Conservation (phyloP, 1,139 yeast species). For the Pichia sp. region DNA sequence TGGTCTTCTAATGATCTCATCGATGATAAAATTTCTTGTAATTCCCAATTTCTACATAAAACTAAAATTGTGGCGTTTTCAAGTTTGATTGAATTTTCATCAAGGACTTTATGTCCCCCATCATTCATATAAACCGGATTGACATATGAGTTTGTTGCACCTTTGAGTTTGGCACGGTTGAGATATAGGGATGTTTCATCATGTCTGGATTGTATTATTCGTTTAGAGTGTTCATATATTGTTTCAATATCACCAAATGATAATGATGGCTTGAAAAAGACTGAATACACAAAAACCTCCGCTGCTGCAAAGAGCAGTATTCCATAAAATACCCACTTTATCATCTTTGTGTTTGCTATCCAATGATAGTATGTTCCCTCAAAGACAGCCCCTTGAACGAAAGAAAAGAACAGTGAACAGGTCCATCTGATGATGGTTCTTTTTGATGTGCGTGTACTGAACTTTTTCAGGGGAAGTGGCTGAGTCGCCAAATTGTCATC, state of each 20-base stretch:
- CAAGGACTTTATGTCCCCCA: conserved; percentile 11
- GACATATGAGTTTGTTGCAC: conserved; percentile 32
- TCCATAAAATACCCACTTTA: neutral
- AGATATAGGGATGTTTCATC: conserved; percentile 18
- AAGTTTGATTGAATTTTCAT: conserved; percentile 11
- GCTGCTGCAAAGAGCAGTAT: neutral
- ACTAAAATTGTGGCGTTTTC: conserved; percentile 69
- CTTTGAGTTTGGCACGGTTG: conserved; percentile 26
- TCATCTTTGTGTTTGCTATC: neutral
- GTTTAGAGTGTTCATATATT: conserved; percentile 17
- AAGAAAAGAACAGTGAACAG: too few relatives aligned
- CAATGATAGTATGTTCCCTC: too few relatives aligned
- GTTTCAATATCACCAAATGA: neutral
- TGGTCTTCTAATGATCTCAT: conserved; percentile 62
- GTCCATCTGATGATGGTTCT: too few relatives aligned
- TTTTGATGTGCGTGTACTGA: too few relatives aligned
- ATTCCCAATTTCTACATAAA: conserved; percentile 60
- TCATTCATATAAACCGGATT: conserved; percentile 18
- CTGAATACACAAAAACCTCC: neutral
- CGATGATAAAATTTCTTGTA: conserved; percentile 44
- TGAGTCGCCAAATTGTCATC: too few relatives aligned
- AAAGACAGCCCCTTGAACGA: too few relatives aligned
- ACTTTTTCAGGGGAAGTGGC: too few relatives aligned
- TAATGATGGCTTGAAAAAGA: conserved; percentile 4
- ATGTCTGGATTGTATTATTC: conserved; percentile 6